Base-by-base conservation (phyloP, 768 basidiomycete genomes). In the Arthromyces matolae region DNA sequence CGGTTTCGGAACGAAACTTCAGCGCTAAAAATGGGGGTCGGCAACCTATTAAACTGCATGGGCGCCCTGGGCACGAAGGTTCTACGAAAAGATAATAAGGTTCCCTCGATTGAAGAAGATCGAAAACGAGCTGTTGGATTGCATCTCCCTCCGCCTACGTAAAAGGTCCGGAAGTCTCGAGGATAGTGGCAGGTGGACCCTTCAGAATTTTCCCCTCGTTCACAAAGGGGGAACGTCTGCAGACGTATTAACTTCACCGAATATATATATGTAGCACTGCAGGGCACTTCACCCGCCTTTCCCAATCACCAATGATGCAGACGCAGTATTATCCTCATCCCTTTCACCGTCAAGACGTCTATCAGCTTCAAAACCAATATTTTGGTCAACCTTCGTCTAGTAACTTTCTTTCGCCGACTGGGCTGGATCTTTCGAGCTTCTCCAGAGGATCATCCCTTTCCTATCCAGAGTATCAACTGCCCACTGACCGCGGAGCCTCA, bases 391-490 rank as follows among this genome's bases (percentile, higher is more conserved):
- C 35, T 48, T 56, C 51, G 63, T 65, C 61, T 57, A 63, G 36
- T 66, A 65, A 35, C 51, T 54, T 45, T 61, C 55, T 60, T 51
- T 51, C 65, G 59, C 55, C 61, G 57, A 53, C 60, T 58, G 67
- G 64, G 49, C 62, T 60, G 52, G 64, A 66, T 67, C 62, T 58
- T 61, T 51, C 58, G 39, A 56, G 67, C 76, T 78, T 76, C 76
- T 76, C 73, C 54, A 69, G 68, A 55, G 74, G 76, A 78, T 78
- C 75, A 67, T 70, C 74, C 55, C 62, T 66, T 58, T 54, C 60
- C 48, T 70, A 71, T 65, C 67, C 68, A 63, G 70, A 70, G 60
- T 71, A 70, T 64, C 60, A 57, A 56, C 69, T 70, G 64, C 64
- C 68, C 49, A 56, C 67, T 58, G 63, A 71, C 70, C 71, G 71